Base-by-base conservation (phyloP, 768 basidiomycete species). In the Lyophyllum shimeji region DNA sequence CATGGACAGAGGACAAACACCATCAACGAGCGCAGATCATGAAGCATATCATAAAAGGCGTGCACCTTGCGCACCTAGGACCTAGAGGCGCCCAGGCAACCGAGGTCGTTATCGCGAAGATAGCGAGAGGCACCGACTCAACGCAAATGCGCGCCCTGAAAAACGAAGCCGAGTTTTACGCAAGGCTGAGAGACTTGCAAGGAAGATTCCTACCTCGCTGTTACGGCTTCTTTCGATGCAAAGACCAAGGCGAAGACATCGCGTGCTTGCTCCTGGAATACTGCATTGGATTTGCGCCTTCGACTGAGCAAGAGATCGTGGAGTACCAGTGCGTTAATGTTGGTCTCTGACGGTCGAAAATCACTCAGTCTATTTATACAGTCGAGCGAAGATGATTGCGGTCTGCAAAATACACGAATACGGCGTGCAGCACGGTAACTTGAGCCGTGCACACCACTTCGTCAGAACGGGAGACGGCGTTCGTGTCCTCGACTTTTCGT, bases 181-280 rank as follows among this genome's bases (percentile, higher is more conserved):
- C 63, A 49, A 62, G 71, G 20, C 65, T 78, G 27, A 40, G 45
- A 29, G 48, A 54, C 8, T 65, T 78, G 5, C 77, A 80, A 52
- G 76, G 76, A 5, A 61, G 21, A 8, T 67, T 72, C 8, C 72
- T 78, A 0, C 78, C 77, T 9, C 61, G 50, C n/a, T 74, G 66
- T 57, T 72, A 71, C 53, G 76, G 77, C 1, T 67, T 72, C 24
- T 80, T 62, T 57, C 60, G 61, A 23, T 68, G 70, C 15, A 66
- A 62, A n/a, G 55, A 65, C 0, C 29, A 65, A 11, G 69, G 68
- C 7, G 58, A 54, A 7, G 61, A 71, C 7, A 21, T 70, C 8
- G 72, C 56, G 3, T 74, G 70, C 56, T 60, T 76, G 54, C 51
- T 80, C 21, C 58, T 80, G 39, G 76, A 78, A 57, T 71, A 74